phyloP scores from a whole-genome alignment of 768 basidiomycete genomes.

The Boletus patriciae region DNA sequence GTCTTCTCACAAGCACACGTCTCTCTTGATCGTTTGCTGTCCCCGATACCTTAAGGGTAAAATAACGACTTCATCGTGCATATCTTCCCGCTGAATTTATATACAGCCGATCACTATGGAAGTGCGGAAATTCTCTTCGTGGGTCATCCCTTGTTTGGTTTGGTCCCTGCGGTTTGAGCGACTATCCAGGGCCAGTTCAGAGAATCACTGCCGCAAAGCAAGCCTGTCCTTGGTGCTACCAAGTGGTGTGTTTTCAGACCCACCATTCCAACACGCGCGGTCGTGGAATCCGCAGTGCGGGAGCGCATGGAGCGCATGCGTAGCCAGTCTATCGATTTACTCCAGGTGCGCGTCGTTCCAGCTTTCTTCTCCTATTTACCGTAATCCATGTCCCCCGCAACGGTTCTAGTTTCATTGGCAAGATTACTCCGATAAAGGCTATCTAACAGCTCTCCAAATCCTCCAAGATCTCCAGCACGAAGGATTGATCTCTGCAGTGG shows the following conservation, averaged over 20 bases:
- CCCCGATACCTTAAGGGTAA: slow-evolving; percentile 27
- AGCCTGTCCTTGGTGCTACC: slow-evolving; percentile 65
- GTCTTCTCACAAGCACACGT: slow-evolving; percentile 17
- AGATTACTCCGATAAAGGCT: slow-evolving; percentile 53
- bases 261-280: slow-evolving; percentile 47
- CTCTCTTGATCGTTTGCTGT: slow-evolving; percentile 3
- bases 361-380: not conserved
- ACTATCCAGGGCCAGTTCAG: slow-evolving; percentile 66
- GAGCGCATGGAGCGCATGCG: slow-evolving; percentile 74
- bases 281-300: slow-evolving; percentile 61
- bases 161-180: not conserved
- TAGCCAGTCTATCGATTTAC: slow-evolving; percentile 57
- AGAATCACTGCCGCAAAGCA: slow-evolving; percentile 40
- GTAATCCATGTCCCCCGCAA: not conserved
- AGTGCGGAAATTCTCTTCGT: slow-evolving; percentile 81
- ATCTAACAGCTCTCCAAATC: slow-evolving; percentile 48
- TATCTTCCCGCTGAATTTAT: slow-evolving; percentile 12
- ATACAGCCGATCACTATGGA: slow-evolving; percentile 82
- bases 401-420: slow-evolving; percentile 74
- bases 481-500: slow-evolving; percentile 62
- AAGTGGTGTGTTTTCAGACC: slow-evolving; percentile 83
- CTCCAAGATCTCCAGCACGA: slow-evolving; percentile 60
- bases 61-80: not conserved
- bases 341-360: slow-evolving; percentile 52
- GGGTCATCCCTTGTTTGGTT: slow-evolving; percentile 25